These are phyloP conservation scores for Parathielavia hyrcaniae DNA, from an alignment of 495 filamentous ascomycete genomes.

Conservation along the genomic window DNA sequence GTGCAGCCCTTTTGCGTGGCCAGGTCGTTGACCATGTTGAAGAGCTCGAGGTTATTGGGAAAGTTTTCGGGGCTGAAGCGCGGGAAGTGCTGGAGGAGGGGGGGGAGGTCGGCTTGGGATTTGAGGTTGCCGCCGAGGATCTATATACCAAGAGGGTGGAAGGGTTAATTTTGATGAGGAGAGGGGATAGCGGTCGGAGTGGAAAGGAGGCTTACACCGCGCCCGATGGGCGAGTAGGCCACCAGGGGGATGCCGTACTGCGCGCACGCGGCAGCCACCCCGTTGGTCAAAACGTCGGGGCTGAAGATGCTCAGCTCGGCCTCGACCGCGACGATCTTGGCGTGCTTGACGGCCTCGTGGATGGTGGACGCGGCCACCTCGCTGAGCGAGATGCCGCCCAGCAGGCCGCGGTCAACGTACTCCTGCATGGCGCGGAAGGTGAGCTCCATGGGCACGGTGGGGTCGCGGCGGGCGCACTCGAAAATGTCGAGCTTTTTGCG, in stretches of 20 bases:
- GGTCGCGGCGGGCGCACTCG: constrained; percentile 68
- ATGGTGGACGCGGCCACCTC: constrained; percentile 72
- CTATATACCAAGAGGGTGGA: constrained; percentile 10
- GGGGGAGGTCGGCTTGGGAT: constrained; percentile 53
- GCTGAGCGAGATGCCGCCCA: constrained; percentile 70
- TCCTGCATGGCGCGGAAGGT: constrained; percentile 52
- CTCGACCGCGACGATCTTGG: constrained; percentile 69
- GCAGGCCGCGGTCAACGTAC: constrained; percentile 66
- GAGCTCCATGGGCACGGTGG: constrained; percentile 44
- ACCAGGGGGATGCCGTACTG: constrained; percentile 66
- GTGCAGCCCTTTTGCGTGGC: constrained; percentile 65
- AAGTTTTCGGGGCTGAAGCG: constrained; percentile 67
- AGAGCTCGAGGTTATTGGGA: constrained; percentile 65
- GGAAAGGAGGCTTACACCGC: constrained; percentile 44
- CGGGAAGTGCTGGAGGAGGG: constrained; percentile 48
- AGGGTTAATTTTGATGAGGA: constrained; percentile 8
- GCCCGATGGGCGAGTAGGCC: constrained; percentile 50
- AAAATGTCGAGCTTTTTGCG: constrained; percentile 81
- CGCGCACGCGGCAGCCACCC: constrained; percentile 63
- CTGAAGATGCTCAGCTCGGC: constrained; percentile 70
- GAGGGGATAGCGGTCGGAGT: neutral
- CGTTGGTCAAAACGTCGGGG: constrained; percentile 65
- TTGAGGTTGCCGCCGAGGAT: constrained; percentile 57
- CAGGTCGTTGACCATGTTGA: constrained; percentile 57
- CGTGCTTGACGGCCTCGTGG: constrained; percentile 59